These are phyloP conservation scores for Penicillium pulvis DNA, from an alignment of 495 filamentous ascomycete genomes.

Conservation along the genomic window DNA sequence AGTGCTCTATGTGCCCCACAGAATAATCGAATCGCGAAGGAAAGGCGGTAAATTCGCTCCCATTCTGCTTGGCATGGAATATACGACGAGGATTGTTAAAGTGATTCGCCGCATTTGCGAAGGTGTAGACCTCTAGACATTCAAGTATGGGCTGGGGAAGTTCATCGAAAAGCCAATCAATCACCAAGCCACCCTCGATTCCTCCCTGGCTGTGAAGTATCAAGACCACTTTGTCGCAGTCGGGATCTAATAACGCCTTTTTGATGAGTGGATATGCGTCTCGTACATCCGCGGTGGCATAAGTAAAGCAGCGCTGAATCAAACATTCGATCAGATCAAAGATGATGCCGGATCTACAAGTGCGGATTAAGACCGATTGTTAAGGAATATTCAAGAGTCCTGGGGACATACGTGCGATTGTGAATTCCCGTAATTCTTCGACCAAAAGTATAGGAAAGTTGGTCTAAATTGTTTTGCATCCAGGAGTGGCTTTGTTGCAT, in stretches of 20 bases:
- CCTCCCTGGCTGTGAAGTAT: slow-evolving; percentile 83
- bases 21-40: slow-evolving; percentile 4
- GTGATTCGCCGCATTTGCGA: slow-evolving; percentile 82
- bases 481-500: slow-evolving; percentile 29
- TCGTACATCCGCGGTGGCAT: slow-evolving; percentile 70
- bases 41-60: background rate
- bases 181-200: slow-evolving; percentile 70
- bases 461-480: slow-evolving; percentile 71
- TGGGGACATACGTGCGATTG: slow-evolving; percentile 62
- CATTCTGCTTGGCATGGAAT: slow-evolving; percentile 7
- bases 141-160: slow-evolving; percentile 65
- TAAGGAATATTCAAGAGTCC: background rate
- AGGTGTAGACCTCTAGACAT: slow-evolving; percentile 83
- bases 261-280: slow-evolving; percentile 36
- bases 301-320: slow-evolving; percentile 73
- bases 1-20: slow-evolving; percentile 81
- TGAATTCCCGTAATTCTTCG: slow-evolving; percentile 78
- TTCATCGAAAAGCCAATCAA: slow-evolving; percentile 81
- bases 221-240: slow-evolving; percentile 71
- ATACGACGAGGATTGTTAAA: slow-evolving; percentile 75
- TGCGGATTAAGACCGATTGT: background rate
- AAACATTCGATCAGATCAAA: slow-evolving; percentile 79
- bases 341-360: slow-evolving; percentile 54
- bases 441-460: slow-evolving; percentile 72
- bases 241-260: slow-evolving; percentile 34